These are phyloP conservation scores for Guadua angustifolia DNA, from an alignment of 176 grass and related monocot species.

Conservation along the genomic window DNA sequence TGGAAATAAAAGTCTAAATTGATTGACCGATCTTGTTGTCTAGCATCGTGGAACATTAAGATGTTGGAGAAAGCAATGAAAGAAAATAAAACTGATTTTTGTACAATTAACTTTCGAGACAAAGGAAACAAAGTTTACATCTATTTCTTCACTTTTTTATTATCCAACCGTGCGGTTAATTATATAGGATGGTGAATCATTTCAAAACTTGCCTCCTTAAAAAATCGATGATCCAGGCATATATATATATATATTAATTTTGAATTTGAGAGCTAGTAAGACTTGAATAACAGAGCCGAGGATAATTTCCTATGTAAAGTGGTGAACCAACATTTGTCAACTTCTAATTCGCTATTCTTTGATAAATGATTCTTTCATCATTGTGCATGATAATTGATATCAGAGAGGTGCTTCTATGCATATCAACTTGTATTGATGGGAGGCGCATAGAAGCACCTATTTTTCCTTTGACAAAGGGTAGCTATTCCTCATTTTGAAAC, in stretches of 20 bases:
- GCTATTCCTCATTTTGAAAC: not conserved
- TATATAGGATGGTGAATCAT: not conserved
- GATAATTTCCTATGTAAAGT: not conserved
- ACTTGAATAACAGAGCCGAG: not conserved
- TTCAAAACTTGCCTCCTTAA: not conserved
- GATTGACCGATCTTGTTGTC: not conserved
- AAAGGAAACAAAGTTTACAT: not conserved
- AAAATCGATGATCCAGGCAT: not conserved
- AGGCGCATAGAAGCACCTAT: no score
- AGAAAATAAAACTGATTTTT: not conserved
- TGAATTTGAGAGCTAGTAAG: not conserved
- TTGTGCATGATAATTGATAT: constrained; percentile 6
- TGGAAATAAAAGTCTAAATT: constrained; percentile 38
- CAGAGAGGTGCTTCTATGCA: no score
- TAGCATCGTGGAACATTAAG: constrained; percentile 23
- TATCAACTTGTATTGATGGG: no score
- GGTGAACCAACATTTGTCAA: constrained; percentile 20
- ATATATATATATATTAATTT: not conserved
- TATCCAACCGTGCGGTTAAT: not conserved
- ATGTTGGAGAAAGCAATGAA: constrained; percentile 39
- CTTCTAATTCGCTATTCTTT: constrained; percentile 7
- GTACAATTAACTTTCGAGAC: not conserved
- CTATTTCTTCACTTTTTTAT: not conserved
- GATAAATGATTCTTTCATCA: not conserved
- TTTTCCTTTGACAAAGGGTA: constrained; percentile 15